Evolutionary conservation across 1,284 basidiomycete genomes (phyloP), one percentile per base, ranked within the genome.

Genomic region (Meripilus lineatus): DNA sequence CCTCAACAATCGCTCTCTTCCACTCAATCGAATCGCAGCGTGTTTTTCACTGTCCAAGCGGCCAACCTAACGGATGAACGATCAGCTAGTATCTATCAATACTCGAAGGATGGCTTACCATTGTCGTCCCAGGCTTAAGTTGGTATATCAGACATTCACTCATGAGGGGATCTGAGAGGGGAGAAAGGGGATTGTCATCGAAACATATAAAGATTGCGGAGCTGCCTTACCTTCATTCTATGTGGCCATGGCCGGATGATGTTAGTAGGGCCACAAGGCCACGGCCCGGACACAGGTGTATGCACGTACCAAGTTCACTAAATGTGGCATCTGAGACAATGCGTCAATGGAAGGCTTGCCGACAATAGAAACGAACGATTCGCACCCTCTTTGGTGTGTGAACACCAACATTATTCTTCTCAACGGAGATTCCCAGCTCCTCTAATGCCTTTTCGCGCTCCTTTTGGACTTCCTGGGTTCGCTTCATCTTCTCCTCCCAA

Each of bases 361-460:
- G 32, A 15, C 18, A 42, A 22, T 28, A 17, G 42, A 42, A 18
- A 20, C 18, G 8, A 41, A 30, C 22, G 45, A 23, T 38, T 48
- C 58, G 25, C 53, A 78, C 86, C 77, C 85, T 93, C 75, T 97
- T 98, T n/a, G 95, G 95, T n/a, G 95, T 94, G 70, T 97, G 93
- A 40, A 99, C 92, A 38, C 93, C 93, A 45, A 96, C 88, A 48
- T 89, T 79, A 58, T 93, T 89, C 77, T 94, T 97, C 67, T 98
- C 94, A 47, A 99, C 92, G 30, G 91, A 89, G 63, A 99, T 98
- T 40, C 95, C 95, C 50, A 99, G 70, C 67, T 98, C 95, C 67
- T 99, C 96, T 39, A 99, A 68, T 3, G 95, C 96, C 72, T 93
- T 86, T 70, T 99, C 95, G 50, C 95, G 79, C 68, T 98, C 93